Evolutionary conservation across 306 rosid genomes (phyloP), one percentile per base, ranked within the genome.

Genomic region (Prunus campanulata): DNA sequence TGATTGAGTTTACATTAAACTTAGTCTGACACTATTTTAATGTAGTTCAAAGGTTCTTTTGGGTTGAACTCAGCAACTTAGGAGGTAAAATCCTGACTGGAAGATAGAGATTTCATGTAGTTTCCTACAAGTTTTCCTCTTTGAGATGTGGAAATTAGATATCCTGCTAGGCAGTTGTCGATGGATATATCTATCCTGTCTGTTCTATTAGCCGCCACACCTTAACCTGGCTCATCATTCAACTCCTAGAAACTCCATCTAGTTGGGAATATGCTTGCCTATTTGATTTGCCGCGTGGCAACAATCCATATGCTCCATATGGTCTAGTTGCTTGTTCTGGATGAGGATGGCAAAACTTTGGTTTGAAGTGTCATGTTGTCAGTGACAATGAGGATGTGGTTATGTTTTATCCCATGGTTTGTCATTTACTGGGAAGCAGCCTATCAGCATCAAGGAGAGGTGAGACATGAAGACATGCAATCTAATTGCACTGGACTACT

Each of bases 401-500:
- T 60, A 42, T 10, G 68, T 50, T 35, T 27, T 46, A 13, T 59
- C 29, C 59, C 20, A 6, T 65, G 74, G n/a, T 42, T 71, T 68
- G 71, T 35, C 25, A 9, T 14, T 49, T 74, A 39, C 70, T 47
- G 65, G 25, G 7, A 52, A 47, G 29, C 63, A 57, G 3, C 56
- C 71, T 61, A 27, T 80, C 79, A 13, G 68, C 84, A 61, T 75
- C 68, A 46, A 1, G 16, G 80, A 48, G 50, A 49, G 61, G 66
- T 61, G 56, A 71, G 69, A n/a, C 54, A 14, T 68, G 46, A 39
- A 44, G 67, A 76, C 11, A 25, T 46, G 24, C 22, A 44, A 8
- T 11, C 65, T 48, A 35, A 16, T 51, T 51, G 55, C 44, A 25
- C 57, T 11, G 44, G 9, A 6, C 44, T 39, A 39, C 0, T 39